Evolutionary conservation across 164 flowering plant genomes (phyloP).

Genomic region (Stephania cephalantha): DNA sequence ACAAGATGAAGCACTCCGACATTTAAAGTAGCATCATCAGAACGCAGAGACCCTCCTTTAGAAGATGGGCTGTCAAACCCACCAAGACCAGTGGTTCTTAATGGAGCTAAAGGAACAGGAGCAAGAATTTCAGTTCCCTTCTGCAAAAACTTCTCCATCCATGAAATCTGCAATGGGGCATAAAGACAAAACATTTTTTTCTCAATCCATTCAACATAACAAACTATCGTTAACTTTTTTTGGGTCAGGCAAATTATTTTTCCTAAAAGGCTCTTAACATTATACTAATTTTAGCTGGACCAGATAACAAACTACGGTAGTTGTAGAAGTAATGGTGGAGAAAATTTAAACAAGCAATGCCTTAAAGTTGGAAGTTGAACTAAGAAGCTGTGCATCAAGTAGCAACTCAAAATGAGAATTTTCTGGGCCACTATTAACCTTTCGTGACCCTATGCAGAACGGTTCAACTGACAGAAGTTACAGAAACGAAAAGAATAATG

Average conservation of each 20-base stretch:
- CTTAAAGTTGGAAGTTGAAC: not conserved
- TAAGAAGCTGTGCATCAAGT: not conserved
- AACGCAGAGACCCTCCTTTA: constrained; percentile 67
- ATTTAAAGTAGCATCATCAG: constrained; percentile 84
- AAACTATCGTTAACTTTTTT: not conserved
- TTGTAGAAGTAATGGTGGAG: not conserved
- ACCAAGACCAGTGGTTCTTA: constrained; percentile 97
- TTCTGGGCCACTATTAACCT: not conserved
- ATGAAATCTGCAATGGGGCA: constrained; percentile 69
- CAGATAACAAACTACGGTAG: not conserved
- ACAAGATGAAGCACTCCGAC: constrained; percentile 96
- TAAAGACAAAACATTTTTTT: not conserved
- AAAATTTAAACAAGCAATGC: not conserved
- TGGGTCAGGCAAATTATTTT: not conserved
- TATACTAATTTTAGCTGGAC: not conserved
- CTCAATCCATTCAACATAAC: not conserved
- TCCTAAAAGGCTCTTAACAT: not conserved
- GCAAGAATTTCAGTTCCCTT: constrained; percentile 94
- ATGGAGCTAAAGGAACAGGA: constrained; percentile 88
- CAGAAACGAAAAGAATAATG: not conserved
- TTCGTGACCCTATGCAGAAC: not conserved
- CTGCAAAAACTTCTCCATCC: constrained; percentile 97
- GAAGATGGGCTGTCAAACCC: constrained; percentile 94
- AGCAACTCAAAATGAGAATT: not conserved
- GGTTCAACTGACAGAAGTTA: not conserved